Evolutionary conservation across 805 yeast genomes (phyloP).

Genomic region (Monosporozyma siamensis): DNA sequence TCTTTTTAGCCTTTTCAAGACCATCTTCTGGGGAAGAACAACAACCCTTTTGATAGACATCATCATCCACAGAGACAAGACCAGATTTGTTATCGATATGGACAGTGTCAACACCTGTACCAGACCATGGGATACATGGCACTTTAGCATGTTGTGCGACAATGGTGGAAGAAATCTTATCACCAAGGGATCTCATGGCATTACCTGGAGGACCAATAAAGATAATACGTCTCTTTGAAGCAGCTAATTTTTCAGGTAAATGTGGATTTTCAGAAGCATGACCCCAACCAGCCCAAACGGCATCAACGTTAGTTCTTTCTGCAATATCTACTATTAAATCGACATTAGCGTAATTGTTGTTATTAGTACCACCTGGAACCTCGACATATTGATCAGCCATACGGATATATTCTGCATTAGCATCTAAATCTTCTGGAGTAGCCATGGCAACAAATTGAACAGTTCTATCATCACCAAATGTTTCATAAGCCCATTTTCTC

Average conservation of each 20-base stretch:
- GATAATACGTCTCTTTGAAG: constrained; percentile 80
- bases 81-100: constrained; percentile 55
- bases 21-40: constrained; percentile 84
- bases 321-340: constrained; percentile 95
- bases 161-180: constrained; percentile 92
- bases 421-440: constrained; percentile 96
- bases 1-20: constrained; percentile 66
- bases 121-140: constrained; percentile 99
- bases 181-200: constrained; percentile 99
- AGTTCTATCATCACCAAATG: constrained; percentile 93
- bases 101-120: constrained; percentile 90
- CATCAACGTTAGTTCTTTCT: constrained; percentile 92
- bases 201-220: constrained; percentile 99
- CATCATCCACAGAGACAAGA: constrained; percentile 82
- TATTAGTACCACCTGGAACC: constrained; percentile 98
- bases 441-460: constrained; percentile 97
- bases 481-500: constrained; percentile 98
- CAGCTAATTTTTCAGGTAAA: constrained; percentile 88
- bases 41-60: constrained; percentile 80
- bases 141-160: constrained; percentile 98
- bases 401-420: constrained; percentile 94
- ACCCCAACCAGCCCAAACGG: constrained; percentile 99
- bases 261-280: constrained; percentile 98
- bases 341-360: constrained; percentile 96
- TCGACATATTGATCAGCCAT: constrained; percentile 99